Percentiles rank a stretch among this genome's conserved stretches.
phyloP scores from a whole-genome alignment of 495 filamentous ascomycete genomes.

The Recurvomyces mirabilis region DNA sequence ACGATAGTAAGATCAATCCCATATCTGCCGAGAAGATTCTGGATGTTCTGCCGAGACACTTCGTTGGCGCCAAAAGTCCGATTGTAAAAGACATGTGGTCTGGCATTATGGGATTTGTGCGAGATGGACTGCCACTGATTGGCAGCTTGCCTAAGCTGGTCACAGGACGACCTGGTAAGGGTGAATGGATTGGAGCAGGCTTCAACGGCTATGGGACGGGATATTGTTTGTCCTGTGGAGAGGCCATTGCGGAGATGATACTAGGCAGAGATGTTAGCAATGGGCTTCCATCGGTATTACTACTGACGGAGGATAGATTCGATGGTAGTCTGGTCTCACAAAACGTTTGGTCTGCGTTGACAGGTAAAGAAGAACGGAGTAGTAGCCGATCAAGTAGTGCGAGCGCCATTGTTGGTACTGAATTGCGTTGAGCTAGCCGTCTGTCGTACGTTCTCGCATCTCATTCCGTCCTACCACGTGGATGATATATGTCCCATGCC shows the following conservation, averaged over 20 bases:
- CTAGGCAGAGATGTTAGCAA: neutral
- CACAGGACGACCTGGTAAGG: constrained; percentile 16
- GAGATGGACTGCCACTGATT: constrained; percentile 39
- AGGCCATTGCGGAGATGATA: constrained; percentile 1
- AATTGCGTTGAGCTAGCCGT: no score
- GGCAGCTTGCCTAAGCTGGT: constrained; percentile 30
- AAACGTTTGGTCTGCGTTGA: neutral
- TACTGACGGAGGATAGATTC: neutral
- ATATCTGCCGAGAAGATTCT: neutral
- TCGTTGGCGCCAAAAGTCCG: neutral
- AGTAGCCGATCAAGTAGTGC: no score
- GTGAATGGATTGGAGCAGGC: constrained; percentile 9
- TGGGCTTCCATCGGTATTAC: constrained; percentile 1
- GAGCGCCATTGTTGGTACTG: no score
- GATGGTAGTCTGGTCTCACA: neutral
- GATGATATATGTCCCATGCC: no score
- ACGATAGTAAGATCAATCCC: constrained; percentile 27
- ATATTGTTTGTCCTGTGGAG: neutral
- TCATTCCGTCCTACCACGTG: no score
- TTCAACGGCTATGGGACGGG: constrained; percentile 13
- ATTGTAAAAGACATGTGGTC: constrained; percentile 30
- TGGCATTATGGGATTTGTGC: constrained; percentile 37
- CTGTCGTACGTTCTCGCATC: no score
- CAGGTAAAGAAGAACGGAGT: no score
- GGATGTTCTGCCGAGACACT: neutral